Percentiles rank a stretch among this genome's conserved stretches.
These are phyloP conservation scores for Echeveria elegans DNA, from an alignment of 164 flowering plant genomes.

Conservation along the genomic window DNA sequence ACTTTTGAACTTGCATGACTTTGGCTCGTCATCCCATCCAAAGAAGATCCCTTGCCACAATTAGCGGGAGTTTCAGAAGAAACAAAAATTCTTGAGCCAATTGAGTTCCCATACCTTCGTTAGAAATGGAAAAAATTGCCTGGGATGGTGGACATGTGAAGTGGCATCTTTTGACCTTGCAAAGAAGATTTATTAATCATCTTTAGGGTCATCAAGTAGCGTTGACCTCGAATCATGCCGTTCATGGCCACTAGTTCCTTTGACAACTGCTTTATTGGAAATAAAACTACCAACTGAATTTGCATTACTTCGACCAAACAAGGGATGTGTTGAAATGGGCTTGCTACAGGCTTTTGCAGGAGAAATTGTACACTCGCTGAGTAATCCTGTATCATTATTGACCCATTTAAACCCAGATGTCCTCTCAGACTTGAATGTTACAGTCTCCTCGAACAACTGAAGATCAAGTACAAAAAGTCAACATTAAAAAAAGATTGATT, in stretches of 20 bases:
- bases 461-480: constrained; percentile 2
- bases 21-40: constrained; percentile 16
- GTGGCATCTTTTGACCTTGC: constrained; percentile 8
- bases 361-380: constrained; percentile 18
- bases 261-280: constrained; percentile 16
- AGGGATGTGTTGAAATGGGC: constrained; percentile 8
- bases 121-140: constrained; percentile 9
- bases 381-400: constrained; percentile 18
- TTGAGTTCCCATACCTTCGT: constrained; percentile 14
- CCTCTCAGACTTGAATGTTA: constrained; percentile 20
- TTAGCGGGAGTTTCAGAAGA: constrained; percentile 13
- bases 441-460: constrained; percentile 27
- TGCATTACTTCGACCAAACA: constrained; percentile 12
- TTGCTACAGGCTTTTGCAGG: constrained; percentile 17
- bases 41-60: constrained; percentile 15
- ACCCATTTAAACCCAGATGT: constrained; percentile 27
- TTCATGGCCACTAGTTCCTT: neutral
- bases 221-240: constrained; percentile 13
- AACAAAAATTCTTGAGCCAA: constrained; percentile 11
- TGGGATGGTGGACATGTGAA: neutral
- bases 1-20: constrained; percentile 18
- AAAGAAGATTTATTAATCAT: constrained; percentile 14
- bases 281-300: constrained; percentile 12
- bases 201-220: constrained; percentile 17
- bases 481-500: neutral